Conservation (phyloP, 257 asterid species). For the Solanum bulbocastanum region DNA sequence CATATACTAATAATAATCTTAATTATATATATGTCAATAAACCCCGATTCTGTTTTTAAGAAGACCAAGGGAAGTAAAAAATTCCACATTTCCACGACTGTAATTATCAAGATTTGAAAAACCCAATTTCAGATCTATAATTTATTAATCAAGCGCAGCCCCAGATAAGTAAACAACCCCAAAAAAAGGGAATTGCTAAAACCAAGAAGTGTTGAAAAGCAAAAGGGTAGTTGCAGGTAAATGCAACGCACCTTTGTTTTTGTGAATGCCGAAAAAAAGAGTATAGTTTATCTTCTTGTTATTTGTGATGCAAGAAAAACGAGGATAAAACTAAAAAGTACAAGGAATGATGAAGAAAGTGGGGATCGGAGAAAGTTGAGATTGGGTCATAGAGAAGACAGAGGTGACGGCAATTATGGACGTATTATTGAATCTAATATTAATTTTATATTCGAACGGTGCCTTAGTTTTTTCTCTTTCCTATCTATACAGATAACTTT, state of each 20-base stretch:
- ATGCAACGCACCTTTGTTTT: not conserved
- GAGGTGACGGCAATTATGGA: slow-evolving; percentile 9
- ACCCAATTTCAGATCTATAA: not conserved
- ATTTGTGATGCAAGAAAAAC: not conserved
- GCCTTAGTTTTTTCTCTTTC: not conserved
- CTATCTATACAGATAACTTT: not conserved
- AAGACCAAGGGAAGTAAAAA: not conserved
- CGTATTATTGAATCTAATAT: not conserved
- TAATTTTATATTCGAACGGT: not conserved
- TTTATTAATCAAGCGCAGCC: not conserved
- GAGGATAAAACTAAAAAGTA: not conserved
- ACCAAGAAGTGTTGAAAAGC: not conserved
- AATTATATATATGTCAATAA: not conserved
- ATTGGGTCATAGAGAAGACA: slow-evolving; percentile 3
- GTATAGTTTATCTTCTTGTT: not conserved
- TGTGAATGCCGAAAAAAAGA: not conserved
- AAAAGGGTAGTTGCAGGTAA: not conserved
- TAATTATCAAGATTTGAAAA: not conserved
- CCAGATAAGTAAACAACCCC: not conserved
- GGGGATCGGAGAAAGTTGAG: slow-evolving; percentile 10
- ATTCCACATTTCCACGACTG: not conserved
- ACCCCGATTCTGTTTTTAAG: accelerated
- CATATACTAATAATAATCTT: no score
- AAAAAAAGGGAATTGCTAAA: not conserved
- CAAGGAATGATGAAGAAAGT: not conserved